phyloP scores from a whole-genome alignment of 1,139 yeast genomes.

The Fermentozyma sake region DNA sequence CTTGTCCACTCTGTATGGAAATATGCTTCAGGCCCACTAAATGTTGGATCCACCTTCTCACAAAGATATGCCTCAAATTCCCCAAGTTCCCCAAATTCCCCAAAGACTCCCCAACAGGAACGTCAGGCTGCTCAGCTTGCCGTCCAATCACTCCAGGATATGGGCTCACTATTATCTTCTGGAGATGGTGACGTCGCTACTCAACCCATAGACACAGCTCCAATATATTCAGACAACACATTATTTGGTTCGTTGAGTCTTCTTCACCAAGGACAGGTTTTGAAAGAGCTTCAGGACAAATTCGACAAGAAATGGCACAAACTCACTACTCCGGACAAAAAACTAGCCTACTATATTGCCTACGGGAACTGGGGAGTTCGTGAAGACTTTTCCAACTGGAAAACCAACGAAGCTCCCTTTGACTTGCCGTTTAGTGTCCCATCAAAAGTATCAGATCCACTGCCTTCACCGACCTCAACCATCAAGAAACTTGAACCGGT shows the following conservation, averaged over 20 bases:
- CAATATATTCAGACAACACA: constrained; percentile 45
- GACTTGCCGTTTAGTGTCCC: constrained; percentile 57
- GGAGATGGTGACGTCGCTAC: constrained; percentile 28
- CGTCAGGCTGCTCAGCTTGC: constrained; percentile 38
- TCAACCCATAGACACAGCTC: constrained; percentile 51
- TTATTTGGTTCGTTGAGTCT: constrained; percentile 43
- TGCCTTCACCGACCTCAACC: constrained; percentile 16
- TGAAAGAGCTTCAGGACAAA: constrained; percentile 48
- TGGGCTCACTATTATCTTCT: constrained; percentile 34
- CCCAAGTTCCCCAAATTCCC: too few relatives aligned
- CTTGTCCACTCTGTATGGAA: too few relatives aligned
- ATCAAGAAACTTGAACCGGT: constrained; percentile 34
- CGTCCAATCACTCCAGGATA: constrained; percentile 38
- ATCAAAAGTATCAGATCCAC: constrained; percentile 22
- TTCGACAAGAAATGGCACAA: constrained; percentile 51
- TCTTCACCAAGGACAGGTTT: constrained; percentile 56
- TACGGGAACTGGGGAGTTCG: constrained; percentile 66
- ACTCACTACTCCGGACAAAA: constrained; percentile 40
- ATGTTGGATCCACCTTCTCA: too few relatives aligned
- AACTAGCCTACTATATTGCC: constrained; percentile 51
- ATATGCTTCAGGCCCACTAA: too few relatives aligned
- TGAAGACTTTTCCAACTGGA: constrained; percentile 49
- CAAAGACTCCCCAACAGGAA: constrained; percentile 15
- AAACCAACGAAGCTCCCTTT: constrained; percentile 35
- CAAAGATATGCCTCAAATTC: too few relatives aligned